Conservation (phyloP, 192 early-diverging fungal genomes). For the Umbelopsis sp. region DNA sequence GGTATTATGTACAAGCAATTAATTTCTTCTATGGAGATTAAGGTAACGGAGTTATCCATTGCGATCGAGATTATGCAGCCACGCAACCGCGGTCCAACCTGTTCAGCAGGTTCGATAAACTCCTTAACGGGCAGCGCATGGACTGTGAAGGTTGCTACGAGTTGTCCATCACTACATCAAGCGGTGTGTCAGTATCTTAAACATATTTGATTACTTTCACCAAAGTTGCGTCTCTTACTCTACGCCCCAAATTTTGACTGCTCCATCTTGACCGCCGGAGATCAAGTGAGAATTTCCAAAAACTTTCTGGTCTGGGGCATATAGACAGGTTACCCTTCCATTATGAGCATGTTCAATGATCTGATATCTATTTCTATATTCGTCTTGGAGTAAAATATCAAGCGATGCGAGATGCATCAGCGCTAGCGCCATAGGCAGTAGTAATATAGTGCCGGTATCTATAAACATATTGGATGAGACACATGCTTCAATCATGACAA, state of each 20-base stretch:
- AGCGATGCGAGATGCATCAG: conserved; percentile 34
- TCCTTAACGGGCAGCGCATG: conserved; percentile 53
- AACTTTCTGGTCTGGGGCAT: conserved; percentile 46
- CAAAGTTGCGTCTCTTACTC: conserved; percentile 52
- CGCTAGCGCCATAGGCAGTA: conserved; percentile 52
- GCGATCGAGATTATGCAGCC: conserved; percentile 67
- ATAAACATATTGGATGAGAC: neutral
- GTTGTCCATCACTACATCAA: conserved; percentile 48
- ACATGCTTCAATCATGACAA: neutral
- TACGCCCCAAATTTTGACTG: conserved; percentile 74
- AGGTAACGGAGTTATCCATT: conserved; percentile 66
- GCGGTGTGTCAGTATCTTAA: neutral
- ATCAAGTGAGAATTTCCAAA: conserved; percentile 57
- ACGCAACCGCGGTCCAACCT: conserved; percentile 45
- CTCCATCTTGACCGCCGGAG: conserved; percentile 68
- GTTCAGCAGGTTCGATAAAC: conserved; percentile 56
- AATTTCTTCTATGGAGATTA: conserved; percentile 77
- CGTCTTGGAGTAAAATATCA: conserved; percentile 4
- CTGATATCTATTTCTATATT: neutral
- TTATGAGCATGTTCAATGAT: conserved; percentile 53
- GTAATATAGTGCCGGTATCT: conserved; percentile 66
- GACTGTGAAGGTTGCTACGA: conserved; percentile 61
- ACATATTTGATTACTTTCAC: neutral
- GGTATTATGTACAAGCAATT: conserved; percentile 65
- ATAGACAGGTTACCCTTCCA: conserved; percentile 64